Percentiles rank a stretch among this genome's conserved stretches.
Conservation (phyloP, 345 rosid genomes). For the Melaleuca quinquenervia region DNA sequence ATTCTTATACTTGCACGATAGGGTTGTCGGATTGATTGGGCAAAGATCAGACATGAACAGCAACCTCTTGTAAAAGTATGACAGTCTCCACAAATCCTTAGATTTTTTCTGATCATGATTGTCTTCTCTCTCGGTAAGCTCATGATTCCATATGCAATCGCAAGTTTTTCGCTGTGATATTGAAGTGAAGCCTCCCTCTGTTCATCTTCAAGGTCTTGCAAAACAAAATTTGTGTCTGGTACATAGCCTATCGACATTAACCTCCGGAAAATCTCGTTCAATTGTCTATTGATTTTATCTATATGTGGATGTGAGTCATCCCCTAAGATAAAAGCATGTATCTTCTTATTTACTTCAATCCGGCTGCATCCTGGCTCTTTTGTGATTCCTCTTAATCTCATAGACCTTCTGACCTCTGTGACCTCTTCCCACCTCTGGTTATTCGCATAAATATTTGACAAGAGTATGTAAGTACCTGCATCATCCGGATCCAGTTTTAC, state of each 20-base stretch:
- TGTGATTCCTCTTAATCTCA: slow-evolving; percentile 37
- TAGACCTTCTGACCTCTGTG: slow-evolving; percentile 27
- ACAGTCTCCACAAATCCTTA: slow-evolving; percentile 64
- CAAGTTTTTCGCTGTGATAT: slow-evolving; percentile 66
- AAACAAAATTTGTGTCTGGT: slow-evolving; percentile 50
- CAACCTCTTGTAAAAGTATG: slow-evolving; percentile 28
- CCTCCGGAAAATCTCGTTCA: slow-evolving; percentile 25
- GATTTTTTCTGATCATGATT: slow-evolving; percentile 53
- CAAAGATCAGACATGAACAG: background rate
- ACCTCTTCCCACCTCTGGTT: slow-evolving; percentile 56
- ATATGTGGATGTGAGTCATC: slow-evolving; percentile 53
- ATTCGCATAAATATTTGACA: slow-evolving; percentile 70
- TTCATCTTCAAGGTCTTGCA: slow-evolving; percentile 65
- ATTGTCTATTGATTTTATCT: slow-evolving; percentile 22
- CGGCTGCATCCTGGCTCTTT: slow-evolving; percentile 75
- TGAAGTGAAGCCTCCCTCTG: slow-evolving; percentile 54
- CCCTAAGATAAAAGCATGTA: slow-evolving; percentile 53
- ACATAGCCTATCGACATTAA: slow-evolving; percentile 43
- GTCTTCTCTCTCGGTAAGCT: slow-evolving; percentile 23
- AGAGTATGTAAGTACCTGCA: slow-evolving; percentile 48
- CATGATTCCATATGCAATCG: slow-evolving; percentile 43
- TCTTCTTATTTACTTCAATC: slow-evolving; percentile 55
- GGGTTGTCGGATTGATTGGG: background rate
- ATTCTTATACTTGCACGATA: background rate
- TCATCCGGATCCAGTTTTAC: slow-evolving; percentile 47